Evolutionary conservation across 1,139 yeast genomes (phyloP).

Genomic region (Geotrichum aggregatum): DNA sequence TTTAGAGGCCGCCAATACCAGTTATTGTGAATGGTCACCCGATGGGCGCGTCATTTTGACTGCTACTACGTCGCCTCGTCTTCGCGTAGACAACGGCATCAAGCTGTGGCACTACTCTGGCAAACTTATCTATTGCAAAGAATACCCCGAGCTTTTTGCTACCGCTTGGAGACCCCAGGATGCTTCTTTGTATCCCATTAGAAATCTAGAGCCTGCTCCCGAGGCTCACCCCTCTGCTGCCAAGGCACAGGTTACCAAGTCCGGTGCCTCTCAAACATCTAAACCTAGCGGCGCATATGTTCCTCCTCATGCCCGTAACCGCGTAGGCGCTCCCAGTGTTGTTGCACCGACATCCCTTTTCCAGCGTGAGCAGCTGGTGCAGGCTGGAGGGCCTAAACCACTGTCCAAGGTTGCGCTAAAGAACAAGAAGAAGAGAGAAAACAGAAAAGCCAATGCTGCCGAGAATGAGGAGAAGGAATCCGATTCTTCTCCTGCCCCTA

Average conservation of each 20-base stretch:
- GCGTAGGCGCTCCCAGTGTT: constrained; percentile 34
- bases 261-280: constrained; percentile 26
- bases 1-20: constrained; percentile 89
- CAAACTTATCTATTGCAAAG: constrained; percentile 68
- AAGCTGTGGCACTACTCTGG: constrained; percentile 94
- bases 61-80: constrained; percentile 94
- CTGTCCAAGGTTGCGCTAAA: constrained; percentile 61
- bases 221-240: constrained; percentile 57
- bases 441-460: constrained; percentile 42
- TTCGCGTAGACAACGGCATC: constrained; percentile 93
- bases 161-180: constrained; percentile 85
- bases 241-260: constrained; percentile 38
- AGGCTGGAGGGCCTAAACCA: constrained; percentile 34
- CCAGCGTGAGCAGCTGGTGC: constrained; percentile 31
- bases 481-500: constrained; percentile 26
- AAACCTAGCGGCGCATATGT: constrained; percentile 85
- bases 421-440: constrained; percentile 76
- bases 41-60: constrained; percentile 90
- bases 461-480: constrained; percentile 31
- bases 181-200: constrained; percentile 56
- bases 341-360: constrained; percentile 37
- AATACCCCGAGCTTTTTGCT: constrained; percentile 72
- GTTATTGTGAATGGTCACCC: constrained; percentile 98
- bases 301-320: constrained; percentile 84
- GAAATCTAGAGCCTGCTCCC: constrained; percentile 53